A percentile compares a stretch with the other conserved stretches of the same genome.
These are phyloP conservation scores for Podaxis sp. DNA, from an alignment of 768 basidiomycete genomes.

Conservation along the genomic window DNA sequence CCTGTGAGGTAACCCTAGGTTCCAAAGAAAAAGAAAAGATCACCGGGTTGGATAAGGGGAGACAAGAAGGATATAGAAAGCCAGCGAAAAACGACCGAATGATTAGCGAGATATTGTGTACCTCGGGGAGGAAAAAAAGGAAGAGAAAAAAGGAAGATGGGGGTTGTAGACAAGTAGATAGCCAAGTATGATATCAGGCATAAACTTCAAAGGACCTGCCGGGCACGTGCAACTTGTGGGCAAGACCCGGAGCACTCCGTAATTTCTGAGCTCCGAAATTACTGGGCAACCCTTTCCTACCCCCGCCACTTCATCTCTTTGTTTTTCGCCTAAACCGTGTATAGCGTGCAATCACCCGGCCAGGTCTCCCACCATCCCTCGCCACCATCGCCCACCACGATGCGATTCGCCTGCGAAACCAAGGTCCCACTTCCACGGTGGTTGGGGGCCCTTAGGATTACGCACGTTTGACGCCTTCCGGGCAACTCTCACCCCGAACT, in stretches of 20 bases:
- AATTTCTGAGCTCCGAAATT: background rate
- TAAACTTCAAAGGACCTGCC: slow-evolving; percentile 2
- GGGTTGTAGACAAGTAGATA: slow-evolving; percentile 2
- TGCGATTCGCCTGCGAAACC: background rate
- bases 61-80: background rate
- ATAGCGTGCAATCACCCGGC: background rate
- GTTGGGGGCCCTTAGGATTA: background rate
- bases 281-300: background rate
- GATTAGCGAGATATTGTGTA: background rate
- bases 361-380: background rate
- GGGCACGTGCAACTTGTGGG: slow-evolving; percentile 8
- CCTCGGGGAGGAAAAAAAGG: background rate
- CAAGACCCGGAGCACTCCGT: slow-evolving; percentile 13
- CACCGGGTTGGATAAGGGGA: background rate
- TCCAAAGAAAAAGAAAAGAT: background rate
- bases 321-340: background rate
- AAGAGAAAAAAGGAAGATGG: background rate
- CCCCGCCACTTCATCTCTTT: background rate
- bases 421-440: background rate
- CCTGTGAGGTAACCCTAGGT: background rate
- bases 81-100: background rate
- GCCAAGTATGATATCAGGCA: slow-evolving; percentile 11
- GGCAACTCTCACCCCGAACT: background rate
- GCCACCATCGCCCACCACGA: background rate
- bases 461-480: slow-evolving; percentile 11